These are phyloP conservation scores for Juncus effusus DNA, from an alignment of 176 grass and related monocot species.

Conservation along the genomic window DNA sequence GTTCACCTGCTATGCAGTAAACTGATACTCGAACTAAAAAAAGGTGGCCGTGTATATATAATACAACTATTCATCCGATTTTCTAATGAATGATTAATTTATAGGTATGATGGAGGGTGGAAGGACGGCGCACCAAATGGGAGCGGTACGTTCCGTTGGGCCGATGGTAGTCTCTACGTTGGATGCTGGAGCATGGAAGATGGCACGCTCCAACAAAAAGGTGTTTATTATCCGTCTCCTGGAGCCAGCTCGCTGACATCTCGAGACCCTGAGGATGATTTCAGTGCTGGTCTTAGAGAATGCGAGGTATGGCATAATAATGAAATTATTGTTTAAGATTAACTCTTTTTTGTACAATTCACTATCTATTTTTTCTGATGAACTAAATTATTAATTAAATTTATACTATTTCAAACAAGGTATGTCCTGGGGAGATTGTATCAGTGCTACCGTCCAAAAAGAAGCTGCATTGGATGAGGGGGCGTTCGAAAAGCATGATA, in stretches of 20 bases:
- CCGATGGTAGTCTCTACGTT: slow-evolving; percentile 66
- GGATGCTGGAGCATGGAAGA: slow-evolving; percentile 52
- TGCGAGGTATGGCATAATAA: slow-evolving; percentile 24
- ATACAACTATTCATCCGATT: too few relatives aligned
- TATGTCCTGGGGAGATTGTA: slow-evolving; percentile 44
- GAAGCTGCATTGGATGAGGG: slow-evolving; percentile 53
- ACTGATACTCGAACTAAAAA: too few relatives aligned
- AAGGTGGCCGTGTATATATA: too few relatives aligned
- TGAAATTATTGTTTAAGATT: too few relatives aligned
- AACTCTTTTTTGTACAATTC: too few relatives aligned
- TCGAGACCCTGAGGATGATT: slow-evolving; percentile 46
- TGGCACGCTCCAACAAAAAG: slow-evolving; percentile 45
- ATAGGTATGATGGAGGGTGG: slow-evolving; percentile 68
- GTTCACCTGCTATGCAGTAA: too few relatives aligned
- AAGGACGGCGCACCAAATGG: slow-evolving; percentile 65
- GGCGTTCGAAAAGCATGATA: slow-evolving; percentile 36
- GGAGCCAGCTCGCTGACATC: slow-evolving; percentile 38
- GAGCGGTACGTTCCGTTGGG: slow-evolving; percentile 75
- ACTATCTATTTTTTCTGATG: too few relatives aligned
- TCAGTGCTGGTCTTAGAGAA: slow-evolving; percentile 42
- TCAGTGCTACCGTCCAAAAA: slow-evolving; percentile 83
- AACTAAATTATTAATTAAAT: too few relatives aligned
- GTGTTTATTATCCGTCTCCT: slow-evolving; percentile 69
- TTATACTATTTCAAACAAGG: background rate
- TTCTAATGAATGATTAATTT: background rate